Percentiles rank a stretch among this genome's conserved stretches.
These are phyloP conservation scores for Rhynchospora tenuis DNA, from an alignment of 176 grass and related monocot genomes.

Conservation along the genomic window DNA sequence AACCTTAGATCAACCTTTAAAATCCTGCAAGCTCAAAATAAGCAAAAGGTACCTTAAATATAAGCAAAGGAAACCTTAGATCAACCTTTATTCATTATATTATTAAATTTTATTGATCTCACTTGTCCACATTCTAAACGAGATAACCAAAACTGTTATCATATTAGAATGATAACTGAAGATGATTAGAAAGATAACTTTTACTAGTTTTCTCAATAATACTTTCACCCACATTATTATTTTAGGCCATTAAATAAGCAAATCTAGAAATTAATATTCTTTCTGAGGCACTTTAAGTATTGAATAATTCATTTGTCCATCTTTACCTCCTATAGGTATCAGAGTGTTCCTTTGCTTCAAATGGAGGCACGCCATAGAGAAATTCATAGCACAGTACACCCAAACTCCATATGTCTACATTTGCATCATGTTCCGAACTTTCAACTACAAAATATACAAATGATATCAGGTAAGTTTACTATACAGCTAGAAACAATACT, in stretches of 20 bases:
- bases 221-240: not conserved
- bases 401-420: conserved; percentile 94
- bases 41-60: not conserved
- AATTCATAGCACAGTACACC: conserved; percentile 91
- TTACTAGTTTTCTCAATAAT: not conserved
- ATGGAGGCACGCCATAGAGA: conserved; percentile 80
- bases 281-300: not conserved
- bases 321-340: conserved; percentile 90
- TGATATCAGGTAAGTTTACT: not conserved
- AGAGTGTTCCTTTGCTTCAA: conserved; percentile 93
- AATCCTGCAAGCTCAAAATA: conserved; percentile 48
- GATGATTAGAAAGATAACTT: not conserved
- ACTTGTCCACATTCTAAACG: not conserved
- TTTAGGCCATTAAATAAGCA: not conserved
- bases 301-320: not conserved
- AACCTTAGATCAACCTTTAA: conserved; percentile 86
- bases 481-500: not conserved
- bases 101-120: no score
- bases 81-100: no score
- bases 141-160: not conserved
- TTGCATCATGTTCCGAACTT: conserved; percentile 81
- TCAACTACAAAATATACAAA: conserved; percentile 48
- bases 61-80: no score
- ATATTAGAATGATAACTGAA: not conserved
- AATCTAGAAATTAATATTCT: not conserved